Conservation (phyloP, 2,329 filamentous ascomycete species). For the Nigrospora sphaerica region DNA sequence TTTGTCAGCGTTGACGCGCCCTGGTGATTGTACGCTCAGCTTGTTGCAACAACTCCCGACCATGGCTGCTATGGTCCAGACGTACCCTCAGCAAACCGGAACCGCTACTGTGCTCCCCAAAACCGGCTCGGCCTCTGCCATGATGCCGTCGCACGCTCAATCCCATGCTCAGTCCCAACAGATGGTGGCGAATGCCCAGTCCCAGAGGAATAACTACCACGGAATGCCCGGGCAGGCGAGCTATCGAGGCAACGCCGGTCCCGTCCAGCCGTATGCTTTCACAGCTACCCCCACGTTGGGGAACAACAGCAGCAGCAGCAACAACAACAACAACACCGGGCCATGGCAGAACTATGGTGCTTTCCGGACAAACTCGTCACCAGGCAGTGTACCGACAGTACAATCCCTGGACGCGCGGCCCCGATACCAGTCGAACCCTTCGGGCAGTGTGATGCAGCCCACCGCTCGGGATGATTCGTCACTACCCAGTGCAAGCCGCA, state of each 20-base stretch:
- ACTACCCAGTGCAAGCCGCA: conserved; percentile 33
- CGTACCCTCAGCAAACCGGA: conserved; percentile 68
- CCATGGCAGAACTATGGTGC: conserved; percentile 44
- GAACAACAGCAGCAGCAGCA: too few species aligned
- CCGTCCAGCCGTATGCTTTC: conserved; percentile 73
- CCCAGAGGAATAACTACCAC: conserved; percentile 43
- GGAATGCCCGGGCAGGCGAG: conserved; percentile 41
- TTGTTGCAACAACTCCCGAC: conserved; percentile 24
- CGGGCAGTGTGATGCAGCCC: conserved; percentile 25
- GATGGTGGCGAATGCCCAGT: conserved; percentile 39
- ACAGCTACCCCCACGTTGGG: conserved; percentile 61
- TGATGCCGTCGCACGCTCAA: conserved; percentile 43
- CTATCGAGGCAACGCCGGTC: conserved; percentile 48
- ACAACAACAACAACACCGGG: conserved; percentile 32
- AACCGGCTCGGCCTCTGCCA: conserved; percentile 56
- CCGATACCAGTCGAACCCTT: conserved; percentile 24
- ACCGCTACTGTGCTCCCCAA: conserved; percentile 70
- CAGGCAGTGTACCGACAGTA: conserved; percentile 29
- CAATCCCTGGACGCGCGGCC: conserved; percentile 30
- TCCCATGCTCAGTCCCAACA: conserved; percentile 34
- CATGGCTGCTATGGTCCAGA: conserved; percentile 83
- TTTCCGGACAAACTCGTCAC: conserved; percentile 40
- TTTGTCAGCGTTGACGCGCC: too few species aligned
- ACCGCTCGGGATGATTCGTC: conserved; percentile 47
- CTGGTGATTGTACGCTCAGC: conserved; percentile 6